A percentile compares a stretch with the other conserved stretches of the same genome.
Conservation (phyloP, 495 filamentous ascomycete genomes). For the Aspergillus panamensis region DNA sequence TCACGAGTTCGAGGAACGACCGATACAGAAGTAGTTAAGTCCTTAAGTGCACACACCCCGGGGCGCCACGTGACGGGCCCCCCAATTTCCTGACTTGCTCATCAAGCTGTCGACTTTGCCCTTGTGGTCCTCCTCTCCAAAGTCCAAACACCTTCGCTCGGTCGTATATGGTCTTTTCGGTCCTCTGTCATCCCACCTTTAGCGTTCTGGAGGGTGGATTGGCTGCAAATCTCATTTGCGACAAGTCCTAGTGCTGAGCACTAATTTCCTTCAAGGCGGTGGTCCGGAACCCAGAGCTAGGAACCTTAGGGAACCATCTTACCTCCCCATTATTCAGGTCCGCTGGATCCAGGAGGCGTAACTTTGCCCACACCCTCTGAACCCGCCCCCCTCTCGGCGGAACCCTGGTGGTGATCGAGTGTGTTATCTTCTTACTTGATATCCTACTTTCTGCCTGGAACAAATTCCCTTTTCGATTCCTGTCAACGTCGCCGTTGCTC, state of each 20-base stretch:
- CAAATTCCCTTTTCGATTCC: neutral
- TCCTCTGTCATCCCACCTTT: conserved; percentile 11
- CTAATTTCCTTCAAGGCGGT: conserved; percentile 28
- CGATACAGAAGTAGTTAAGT: neutral
- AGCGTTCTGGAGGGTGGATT: conserved; percentile 14
- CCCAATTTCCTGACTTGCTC: conserved; percentile 10
- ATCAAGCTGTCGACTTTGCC: conserved; percentile 3
- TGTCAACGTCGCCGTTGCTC: conserved; percentile 11
- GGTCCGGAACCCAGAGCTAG: conserved; percentile 25
- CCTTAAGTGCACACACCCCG: neutral
- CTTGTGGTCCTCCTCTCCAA: conserved; percentile 15
- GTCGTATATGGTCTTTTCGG: conserved; percentile 14
- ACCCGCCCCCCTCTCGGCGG: conserved; percentile 20
- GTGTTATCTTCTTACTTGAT: conserved; percentile 3
- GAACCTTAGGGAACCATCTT: conserved; percentile 20
- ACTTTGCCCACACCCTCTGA: conserved; percentile 16
- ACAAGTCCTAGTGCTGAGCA: conserved; percentile 26
- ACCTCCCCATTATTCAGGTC: conserved; percentile 13
- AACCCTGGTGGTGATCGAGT: conserved; percentile 24
- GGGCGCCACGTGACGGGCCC: conserved; percentile 10
- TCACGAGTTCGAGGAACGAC: conserved; percentile 8
- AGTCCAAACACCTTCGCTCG: conserved; percentile 12
- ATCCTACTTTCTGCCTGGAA: conserved; percentile 5
- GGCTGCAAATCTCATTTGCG: conserved; percentile 9
- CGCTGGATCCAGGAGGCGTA: conserved; percentile 40